Evolutionary conservation across 176 grass and related monocot species (phyloP).

Genomic region (Tillandsia fasciculata): DNA sequence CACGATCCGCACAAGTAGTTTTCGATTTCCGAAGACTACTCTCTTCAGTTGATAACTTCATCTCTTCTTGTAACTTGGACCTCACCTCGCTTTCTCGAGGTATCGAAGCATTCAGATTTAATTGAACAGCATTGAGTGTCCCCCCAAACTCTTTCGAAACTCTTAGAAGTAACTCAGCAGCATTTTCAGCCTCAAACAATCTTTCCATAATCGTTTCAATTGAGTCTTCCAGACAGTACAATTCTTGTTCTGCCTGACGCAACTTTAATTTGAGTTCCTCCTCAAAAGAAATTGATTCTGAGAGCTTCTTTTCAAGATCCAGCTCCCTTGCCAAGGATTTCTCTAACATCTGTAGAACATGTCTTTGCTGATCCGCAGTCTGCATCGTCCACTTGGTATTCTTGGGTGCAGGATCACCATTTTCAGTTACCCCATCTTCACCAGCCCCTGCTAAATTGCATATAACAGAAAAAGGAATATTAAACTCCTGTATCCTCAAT

Average conservation of each 20-base stretch:
- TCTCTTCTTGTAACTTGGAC: slow-evolving; percentile 25
- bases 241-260: slow-evolving; percentile 40
- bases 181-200: slow-evolving; percentile 63
- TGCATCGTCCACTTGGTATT: slow-evolving; percentile 26
- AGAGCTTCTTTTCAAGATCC: slow-evolving; percentile 78
- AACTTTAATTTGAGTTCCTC: slow-evolving; percentile 57
- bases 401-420: slow-evolving; percentile 31
- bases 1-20: neutral
- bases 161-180: slow-evolving; percentile 40
- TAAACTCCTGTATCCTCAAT: neutral
- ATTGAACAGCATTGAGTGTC: slow-evolving; percentile 32
- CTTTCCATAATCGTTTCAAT: slow-evolving; percentile 41
- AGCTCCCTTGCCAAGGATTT: slow-evolving; percentile 81
- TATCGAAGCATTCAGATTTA: slow-evolving; percentile 21
- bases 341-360: slow-evolving; percentile 71
- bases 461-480: slow-evolving; percentile 19
- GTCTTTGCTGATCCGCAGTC: slow-evolving; percentile 50
- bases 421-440: slow-evolving; percentile 33
- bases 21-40: slow-evolving; percentile 15
- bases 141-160: slow-evolving; percentile 54
- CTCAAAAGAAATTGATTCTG: slow-evolving; percentile 45
- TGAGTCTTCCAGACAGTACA: slow-evolving; percentile 47
- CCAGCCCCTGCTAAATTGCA: slow-evolving; percentile 32
- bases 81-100: slow-evolving; percentile 34
- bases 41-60: slow-evolving; percentile 25